These are phyloP conservation scores for Phoenix roebelenii DNA, from an alignment of 176 grass and related monocot species.

Conservation along the genomic window DNA sequence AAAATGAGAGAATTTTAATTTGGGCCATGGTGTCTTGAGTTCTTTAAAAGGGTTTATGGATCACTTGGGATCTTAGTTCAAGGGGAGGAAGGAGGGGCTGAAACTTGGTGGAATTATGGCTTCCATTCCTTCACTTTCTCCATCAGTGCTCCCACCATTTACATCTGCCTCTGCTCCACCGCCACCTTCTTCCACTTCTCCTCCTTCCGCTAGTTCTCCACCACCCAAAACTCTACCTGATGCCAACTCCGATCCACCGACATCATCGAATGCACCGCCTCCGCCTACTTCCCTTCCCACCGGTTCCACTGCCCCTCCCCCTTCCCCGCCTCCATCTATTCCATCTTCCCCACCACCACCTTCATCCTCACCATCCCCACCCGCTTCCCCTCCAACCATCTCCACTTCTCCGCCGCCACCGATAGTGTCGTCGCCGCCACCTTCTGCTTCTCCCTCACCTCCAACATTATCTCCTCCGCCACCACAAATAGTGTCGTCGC, in stretches of 20 bases:
- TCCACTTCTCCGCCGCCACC: constrained; percentile 9
- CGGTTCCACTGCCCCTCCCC: background rate
- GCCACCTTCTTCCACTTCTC: background rate
- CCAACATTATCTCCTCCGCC: constrained; percentile 1
- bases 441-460: constrained; percentile 3
- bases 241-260: background rate
- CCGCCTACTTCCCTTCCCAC: background rate
- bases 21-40: no score
- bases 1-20: no score
- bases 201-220: background rate
- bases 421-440: constrained; percentile 4
- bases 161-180: background rate
- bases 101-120: background rate
- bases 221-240: no score
- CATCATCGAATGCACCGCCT: background rate
- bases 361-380: constrained; percentile 10
- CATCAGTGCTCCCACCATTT: background rate
- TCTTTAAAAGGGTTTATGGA: no score
- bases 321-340: background rate
- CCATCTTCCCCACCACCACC: background rate
- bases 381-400: constrained; percentile 4
- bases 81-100: background rate
- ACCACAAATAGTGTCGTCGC: background rate
- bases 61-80: background rate
- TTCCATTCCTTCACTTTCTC: background rate